Evolutionary conservation across 768 basidiomycete species (phyloP).

Genomic region (Auricularia cornea): DNA sequence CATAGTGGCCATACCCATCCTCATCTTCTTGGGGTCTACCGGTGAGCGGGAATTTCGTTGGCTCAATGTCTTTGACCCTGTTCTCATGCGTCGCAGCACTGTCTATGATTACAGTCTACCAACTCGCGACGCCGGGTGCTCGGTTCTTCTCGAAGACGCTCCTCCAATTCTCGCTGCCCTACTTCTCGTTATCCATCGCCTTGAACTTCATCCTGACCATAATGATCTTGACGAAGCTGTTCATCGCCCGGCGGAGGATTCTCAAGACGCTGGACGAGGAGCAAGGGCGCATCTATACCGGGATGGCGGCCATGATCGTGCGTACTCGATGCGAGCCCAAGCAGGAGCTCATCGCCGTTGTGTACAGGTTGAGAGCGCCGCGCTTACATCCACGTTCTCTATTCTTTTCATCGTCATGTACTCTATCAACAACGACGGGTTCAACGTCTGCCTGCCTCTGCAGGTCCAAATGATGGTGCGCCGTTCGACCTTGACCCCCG

Average conservation of each 20-base stretch:
- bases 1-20: background rate
- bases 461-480: background rate
- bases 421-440: background rate
- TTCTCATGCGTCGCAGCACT: background rate
- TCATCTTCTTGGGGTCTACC: background rate
- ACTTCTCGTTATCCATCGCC: background rate
- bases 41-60: too few species aligned
- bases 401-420: background rate
- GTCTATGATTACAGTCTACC: background rate
- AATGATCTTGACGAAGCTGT: background rate
- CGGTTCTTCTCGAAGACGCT: background rate
- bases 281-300: background rate
- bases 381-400: background rate
- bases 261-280: background rate
- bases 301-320: background rate
- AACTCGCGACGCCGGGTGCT: background rate
- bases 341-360: background rate
- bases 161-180: background rate
- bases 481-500: background rate
- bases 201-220: background rate
- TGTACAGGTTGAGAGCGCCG: background rate
- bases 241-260: background rate
- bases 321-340: background rate
- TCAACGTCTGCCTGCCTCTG: background rate
- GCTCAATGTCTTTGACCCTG: background rate